Base-by-base conservation (phyloP, 2,329 filamentous ascomycete species). In the Xylariaceae sp. region DNA sequence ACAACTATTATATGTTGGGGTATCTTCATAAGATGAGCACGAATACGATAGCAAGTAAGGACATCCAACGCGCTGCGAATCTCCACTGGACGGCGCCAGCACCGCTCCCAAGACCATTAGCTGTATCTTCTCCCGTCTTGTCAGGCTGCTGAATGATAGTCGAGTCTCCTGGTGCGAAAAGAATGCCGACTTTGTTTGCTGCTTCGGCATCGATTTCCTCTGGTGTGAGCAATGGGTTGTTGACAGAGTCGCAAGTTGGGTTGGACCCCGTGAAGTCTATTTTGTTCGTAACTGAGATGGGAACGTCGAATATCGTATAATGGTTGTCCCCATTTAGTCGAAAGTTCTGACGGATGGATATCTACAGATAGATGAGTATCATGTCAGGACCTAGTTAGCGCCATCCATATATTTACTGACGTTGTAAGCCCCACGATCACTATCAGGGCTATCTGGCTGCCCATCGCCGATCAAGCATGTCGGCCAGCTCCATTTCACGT, bases 401-500 rank as follows among this genome's bases (percentile, higher is more conserved):
- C 9, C 20, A 20, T 52, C n/a, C n/a, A n/a, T n/a, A n/a, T n/a
- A n/a, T n/a, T 19, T 52, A 68, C 74, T 68, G 60, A 82, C 80
- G 65, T 90, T 90, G 68, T 90, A 90, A 18, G 76, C 73, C 2
- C 87, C 87, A 2, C 85, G 77, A 20, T 80, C 81, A 48, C 79
- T 84, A 54, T 75, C 74, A 0, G 72, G 69, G 2, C 72, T 69
- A 1, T 70, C 64, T 21, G 79, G 75, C 61, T 79, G 70, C 2
- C 84, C 84, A 48, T 86, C 75, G 18, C 87, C 87, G 2, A 85
- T 83, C 0, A 90, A 75, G 64, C 88, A 90, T 55, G 82, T 80
- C 0, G 88, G 88, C 87, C 87, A 90, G 19, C 82, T 75, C 85
- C 88, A 90, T 67, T 87, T 86, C 59, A 90, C 79, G 67, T 90